phyloP scores from a whole-genome alignment of 106 monocot species.

The Triglochin maritima region DNA sequence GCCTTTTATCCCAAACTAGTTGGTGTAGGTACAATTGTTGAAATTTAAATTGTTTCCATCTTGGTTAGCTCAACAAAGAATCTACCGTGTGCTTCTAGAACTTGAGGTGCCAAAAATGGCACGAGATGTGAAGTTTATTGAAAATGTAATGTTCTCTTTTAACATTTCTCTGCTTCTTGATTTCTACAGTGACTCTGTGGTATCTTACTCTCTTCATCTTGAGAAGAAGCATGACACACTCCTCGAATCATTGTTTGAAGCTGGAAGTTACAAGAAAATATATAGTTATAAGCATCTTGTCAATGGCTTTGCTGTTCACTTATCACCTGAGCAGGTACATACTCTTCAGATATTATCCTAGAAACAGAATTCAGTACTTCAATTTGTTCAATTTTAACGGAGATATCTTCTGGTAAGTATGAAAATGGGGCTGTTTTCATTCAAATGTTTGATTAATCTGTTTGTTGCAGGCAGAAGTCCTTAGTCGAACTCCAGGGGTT shows the following conservation, averaged over 20 bases:
- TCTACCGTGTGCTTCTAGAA: background rate
- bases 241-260: slow-evolving; percentile 79
- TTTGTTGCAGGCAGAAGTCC: slow-evolving; percentile 49
- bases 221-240: slow-evolving; percentile 69
- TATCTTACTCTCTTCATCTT: slow-evolving; percentile 75
- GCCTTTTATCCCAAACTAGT: no score
- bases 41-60: background rate
- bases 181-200: slow-evolving; percentile 53
- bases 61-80: background rate
- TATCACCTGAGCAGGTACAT: slow-evolving; percentile 67
- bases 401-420: background rate
- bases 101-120: background rate
- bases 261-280: slow-evolving; percentile 67
- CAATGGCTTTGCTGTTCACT: slow-evolving; percentile 85
- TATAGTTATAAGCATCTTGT: slow-evolving; percentile 91
- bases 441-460: background rate
- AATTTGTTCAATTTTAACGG: no score
- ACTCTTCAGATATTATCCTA: background rate
- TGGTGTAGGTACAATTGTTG: no score
- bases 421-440: background rate
- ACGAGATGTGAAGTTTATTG: background rate
- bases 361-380: no score
- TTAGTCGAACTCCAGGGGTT: slow-evolving; percentile 61
- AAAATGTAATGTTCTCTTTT: background rate
- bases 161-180: background rate